Base-by-base conservation (phyloP, 345 rosid species). In the Gossypium longicalyx region DNA sequence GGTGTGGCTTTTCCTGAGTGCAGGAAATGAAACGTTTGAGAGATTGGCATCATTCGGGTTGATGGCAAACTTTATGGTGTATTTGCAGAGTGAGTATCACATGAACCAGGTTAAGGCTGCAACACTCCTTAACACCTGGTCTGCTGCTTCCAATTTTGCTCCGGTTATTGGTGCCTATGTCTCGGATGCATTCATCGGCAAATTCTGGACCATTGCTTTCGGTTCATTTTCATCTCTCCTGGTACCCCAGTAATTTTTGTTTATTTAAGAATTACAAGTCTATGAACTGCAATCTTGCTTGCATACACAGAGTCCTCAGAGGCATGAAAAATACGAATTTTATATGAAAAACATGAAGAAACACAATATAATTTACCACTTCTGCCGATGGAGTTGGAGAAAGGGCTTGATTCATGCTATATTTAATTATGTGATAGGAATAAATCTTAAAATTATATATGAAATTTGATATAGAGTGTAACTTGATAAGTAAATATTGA, bases 1-100 rank as follows among this genome's bases (percentile, higher is more conserved):
- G 15, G 23, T 52, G 48, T 38, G 67, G 67, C 13, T 22, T 41
- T 64, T 64, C n/a, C 10, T 43, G 56, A 76, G 23, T 77, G 77
- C 15, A 91, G 97, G 88, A 67, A 93, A 89, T 78, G 92, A 88
- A 74, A 84, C 92, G 15, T 82, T 93, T 62, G 98, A 91, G 89
- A 88, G 90, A 78, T 74, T 89, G 67, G 98, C 92, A 2, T 77
- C 95, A 0, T 80, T 83, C 61, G 86, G 97, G 22, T 52, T 93
- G 62, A 57, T 79, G 58, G 83, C 88, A 4, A 91, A 88, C 65
- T 78, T 93, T 49, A 81, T 86, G 77, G 88, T 91, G 75, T 93
- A 93, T 76, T 72, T 93, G 77, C 74, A 85, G 34, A 83, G 52
- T 25, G 83, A 80, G 74, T 89, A 83, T 79, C 90, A 88, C 78